Conservation (phyloP, 208 protist genomes). For the Trichomonas vaginalis region DNA sequence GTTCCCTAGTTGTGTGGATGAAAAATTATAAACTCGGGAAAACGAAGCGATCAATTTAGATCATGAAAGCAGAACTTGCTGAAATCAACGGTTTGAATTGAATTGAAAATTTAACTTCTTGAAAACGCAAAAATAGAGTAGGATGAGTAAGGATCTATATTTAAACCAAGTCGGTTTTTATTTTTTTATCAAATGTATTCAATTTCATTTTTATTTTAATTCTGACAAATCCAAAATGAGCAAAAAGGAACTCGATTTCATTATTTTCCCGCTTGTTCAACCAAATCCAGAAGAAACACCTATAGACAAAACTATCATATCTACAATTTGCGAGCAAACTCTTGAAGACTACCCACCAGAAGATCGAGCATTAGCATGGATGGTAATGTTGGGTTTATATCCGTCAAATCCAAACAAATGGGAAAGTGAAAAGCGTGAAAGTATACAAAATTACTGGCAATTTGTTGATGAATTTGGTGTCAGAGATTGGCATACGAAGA, state of each 20-base stretch:
- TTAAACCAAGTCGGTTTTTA: too few relatives aligned
- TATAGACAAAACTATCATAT: background rate
- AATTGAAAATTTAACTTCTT: too few relatives aligned
- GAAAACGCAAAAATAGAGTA: too few relatives aligned
- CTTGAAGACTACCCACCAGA: background rate
- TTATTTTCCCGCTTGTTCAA: background rate
- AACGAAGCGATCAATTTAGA: too few relatives aligned
- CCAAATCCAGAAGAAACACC: background rate
- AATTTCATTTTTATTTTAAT: too few relatives aligned
- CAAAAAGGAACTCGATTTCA: slow-evolving; percentile 1
- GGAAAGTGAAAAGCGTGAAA: background rate
- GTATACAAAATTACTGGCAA: background rate
- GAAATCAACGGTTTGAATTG: too few relatives aligned
- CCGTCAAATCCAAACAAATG: background rate
- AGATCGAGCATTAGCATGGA: background rate
- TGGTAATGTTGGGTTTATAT: background rate
- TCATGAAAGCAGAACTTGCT: too few relatives aligned
- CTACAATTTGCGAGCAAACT: background rate
- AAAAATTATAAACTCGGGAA: too few relatives aligned
- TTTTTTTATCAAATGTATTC: too few relatives aligned
- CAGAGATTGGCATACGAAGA: background rate
- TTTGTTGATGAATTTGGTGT: background rate
- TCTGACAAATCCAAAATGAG: too few relatives aligned
- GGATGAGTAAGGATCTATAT: too few relatives aligned
- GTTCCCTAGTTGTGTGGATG: too few relatives aligned